Percentiles rank a stretch among this genome's conserved stretches.
phyloP scores from a whole-genome alignment of 371 early-diverging fungal species.

The Amoeboaphelidium protococcarum region DNA sequence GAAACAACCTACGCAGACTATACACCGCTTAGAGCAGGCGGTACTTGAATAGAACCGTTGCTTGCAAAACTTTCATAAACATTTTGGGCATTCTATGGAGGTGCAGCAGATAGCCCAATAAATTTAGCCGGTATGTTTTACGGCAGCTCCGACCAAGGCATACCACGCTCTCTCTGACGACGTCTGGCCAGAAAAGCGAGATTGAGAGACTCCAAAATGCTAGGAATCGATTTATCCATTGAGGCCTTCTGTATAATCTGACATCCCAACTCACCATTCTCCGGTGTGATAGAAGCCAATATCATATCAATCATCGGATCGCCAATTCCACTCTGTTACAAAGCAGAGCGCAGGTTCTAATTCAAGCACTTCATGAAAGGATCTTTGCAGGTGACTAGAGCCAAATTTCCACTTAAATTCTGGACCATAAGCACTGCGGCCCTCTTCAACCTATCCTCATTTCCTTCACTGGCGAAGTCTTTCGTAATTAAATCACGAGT shows the following conservation, averaged over 20 bases:
- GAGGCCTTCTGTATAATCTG: constrained; percentile 75
- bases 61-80: no score
- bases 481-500: constrained; percentile 69
- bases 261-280: constrained; percentile 73
- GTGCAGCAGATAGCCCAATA: no score
- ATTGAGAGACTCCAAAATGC: constrained; percentile 51
- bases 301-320: constrained; percentile 46
- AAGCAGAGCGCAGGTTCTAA: constrained; percentile 35
- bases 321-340: constrained; percentile 36
- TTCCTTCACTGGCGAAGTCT: constrained; percentile 76
- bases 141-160: no score
- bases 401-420: constrained; percentile 36
- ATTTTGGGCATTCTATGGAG: no score
- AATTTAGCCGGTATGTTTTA: no score
- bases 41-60: no score
- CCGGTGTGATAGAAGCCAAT: constrained; percentile 42
- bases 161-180: constrained; percentile 41
- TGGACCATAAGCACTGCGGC: constrained; percentile 83
- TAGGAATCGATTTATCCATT: constrained; percentile 57
- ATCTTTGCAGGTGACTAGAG: constrained; percentile 74
- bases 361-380: constrained; percentile 67
- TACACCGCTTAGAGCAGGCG: no score
- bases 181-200: constrained; percentile 36
- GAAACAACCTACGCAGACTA: no score
- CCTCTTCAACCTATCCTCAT: constrained; percentile 67